A percentile compares a stretch with the other conserved stretches of the same genome.
Conservation (phyloP, 306 rosid species). For the Inga laurina region DNA sequence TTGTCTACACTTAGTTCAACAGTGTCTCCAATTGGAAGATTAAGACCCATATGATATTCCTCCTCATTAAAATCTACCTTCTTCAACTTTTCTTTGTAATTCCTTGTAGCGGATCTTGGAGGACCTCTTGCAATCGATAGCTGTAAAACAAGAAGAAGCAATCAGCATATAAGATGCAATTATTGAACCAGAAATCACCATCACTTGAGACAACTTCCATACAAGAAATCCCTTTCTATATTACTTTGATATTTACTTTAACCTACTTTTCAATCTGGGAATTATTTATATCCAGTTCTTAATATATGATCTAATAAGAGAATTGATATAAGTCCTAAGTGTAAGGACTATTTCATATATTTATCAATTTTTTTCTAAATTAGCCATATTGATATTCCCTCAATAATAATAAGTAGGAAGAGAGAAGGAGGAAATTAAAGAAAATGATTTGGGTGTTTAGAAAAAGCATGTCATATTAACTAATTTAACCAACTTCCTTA, state of each 20-base stretch:
- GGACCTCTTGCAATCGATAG: conserved; percentile 74
- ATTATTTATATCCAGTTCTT: neutral
- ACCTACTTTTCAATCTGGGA: neutral
- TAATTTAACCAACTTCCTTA: too few species aligned
- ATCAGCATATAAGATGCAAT: neutral
- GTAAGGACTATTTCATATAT: too few species aligned
- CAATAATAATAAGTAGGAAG: too few species aligned
- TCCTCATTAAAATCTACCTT: conserved; percentile 50
- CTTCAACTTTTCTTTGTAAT: conserved; percentile 54
- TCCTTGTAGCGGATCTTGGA: conserved; percentile 59
- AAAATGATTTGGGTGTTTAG: too few species aligned
- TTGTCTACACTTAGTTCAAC: conserved; percentile 50
- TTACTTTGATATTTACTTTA: neutral
- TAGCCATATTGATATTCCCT: too few species aligned
- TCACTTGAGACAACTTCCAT: neutral
- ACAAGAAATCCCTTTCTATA: neutral
- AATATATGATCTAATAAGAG: too few species aligned
- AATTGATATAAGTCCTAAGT: too few species aligned
- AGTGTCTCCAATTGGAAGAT: conserved; percentile 69
- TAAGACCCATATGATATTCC: conserved; percentile 57
- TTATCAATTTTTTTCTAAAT: too few species aligned
- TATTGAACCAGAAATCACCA: neutral
- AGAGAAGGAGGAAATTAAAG: too few species aligned
- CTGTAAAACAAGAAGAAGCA: conserved; percentile 38
- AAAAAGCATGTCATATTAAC: too few species aligned